Base-by-base conservation (phyloP, 768 basidiomycete genomes). In the Trametes punicea region DNA sequence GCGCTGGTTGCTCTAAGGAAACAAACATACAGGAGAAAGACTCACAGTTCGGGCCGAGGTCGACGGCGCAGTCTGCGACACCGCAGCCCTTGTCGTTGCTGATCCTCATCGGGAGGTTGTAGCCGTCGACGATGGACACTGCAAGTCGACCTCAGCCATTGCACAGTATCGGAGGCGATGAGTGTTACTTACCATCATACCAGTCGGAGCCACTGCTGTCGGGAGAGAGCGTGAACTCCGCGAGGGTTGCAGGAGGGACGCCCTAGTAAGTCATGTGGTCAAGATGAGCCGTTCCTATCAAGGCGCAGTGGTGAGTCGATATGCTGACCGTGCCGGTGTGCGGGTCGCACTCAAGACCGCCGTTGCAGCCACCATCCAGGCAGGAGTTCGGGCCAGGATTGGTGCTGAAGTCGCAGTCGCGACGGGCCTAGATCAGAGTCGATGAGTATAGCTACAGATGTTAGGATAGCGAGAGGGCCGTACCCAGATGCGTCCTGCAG, bases 21-120 rank as follows among this genome's bases (percentile, higher is more conserved):
- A n/a, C n/a, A n/a, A 67, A 11, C 64, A 62, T 36, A 63, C 49
- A 18, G 68, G 52, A 23, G 16, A 42, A 3, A 34, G 46, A 55
- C 69, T 30, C 39, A 84, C 85, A 88, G 57, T 79, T 73, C 0
- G 82, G 79, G 13, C 74, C 76, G 23, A 87, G 74, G 62, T 88
- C 85, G 29, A 85, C 81, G 2, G 81, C 72, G 64, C 85, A 89
- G 56, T 77, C 72, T 1, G 85, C 77, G 18, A 80, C 68, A 27
- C 67, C 70, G 64, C 87, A 88, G 11, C 77, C 80, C 41, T 68
- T 73, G 66, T 76, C 77, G 70, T 82, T 86, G 50, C 70, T 72
- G 59, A 88, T 82, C 8, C 73, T 69, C 63, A 83, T 67, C 15
- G 87, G 85, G 11, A 88, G 66, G 63, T 87, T 85, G 61, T 75